phyloP scores from a whole-genome alignment of 2,329 filamentous ascomycete genomes.

The Annulohypoxylon truncatum region DNA sequence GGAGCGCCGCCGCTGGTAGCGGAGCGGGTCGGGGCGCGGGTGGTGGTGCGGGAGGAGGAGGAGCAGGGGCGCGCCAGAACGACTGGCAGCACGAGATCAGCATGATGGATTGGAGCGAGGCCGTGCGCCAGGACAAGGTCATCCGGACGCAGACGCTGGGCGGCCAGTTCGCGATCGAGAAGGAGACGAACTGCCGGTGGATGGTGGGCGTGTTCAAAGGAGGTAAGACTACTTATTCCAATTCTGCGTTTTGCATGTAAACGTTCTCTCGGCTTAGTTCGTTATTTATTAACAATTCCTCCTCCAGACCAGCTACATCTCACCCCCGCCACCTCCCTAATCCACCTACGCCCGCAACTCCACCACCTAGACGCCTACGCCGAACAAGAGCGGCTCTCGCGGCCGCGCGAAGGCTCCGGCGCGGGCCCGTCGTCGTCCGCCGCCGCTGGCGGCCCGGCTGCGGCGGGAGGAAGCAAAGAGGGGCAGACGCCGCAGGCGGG shows the following conservation, averaged over 20 bases:
- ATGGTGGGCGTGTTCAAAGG: constrained; percentile 93
- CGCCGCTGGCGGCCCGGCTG: constrained; percentile 30
- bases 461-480: constrained; percentile 47
- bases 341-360: constrained; percentile 90
- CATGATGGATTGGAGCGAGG: constrained; percentile 73
- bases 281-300: no score
- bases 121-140: constrained; percentile 76
- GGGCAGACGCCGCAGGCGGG: constrained; percentile 58
- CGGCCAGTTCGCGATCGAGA: constrained; percentile 77
- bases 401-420: constrained; percentile 54
- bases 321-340: constrained; percentile 82
- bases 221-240: no score
- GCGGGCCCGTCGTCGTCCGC: constrained; percentile 45
- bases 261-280: no score
- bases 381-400: constrained; percentile 73
- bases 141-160: constrained; percentile 86
- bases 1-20: constrained; percentile 50
- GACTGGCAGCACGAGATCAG: constrained; percentile 58
- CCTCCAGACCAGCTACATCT: constrained; percentile 82
- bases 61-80: constrained; percentile 49
- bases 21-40: constrained; percentile 38
- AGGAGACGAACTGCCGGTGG: constrained; percentile 75
- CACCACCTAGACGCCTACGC: constrained; percentile 89
- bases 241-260: no score
- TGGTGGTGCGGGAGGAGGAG: constrained; percentile 49